phyloP scores from a whole-genome alignment of 2,329 filamentous ascomycete genomes.

The Aspergillus jensenii region DNA sequence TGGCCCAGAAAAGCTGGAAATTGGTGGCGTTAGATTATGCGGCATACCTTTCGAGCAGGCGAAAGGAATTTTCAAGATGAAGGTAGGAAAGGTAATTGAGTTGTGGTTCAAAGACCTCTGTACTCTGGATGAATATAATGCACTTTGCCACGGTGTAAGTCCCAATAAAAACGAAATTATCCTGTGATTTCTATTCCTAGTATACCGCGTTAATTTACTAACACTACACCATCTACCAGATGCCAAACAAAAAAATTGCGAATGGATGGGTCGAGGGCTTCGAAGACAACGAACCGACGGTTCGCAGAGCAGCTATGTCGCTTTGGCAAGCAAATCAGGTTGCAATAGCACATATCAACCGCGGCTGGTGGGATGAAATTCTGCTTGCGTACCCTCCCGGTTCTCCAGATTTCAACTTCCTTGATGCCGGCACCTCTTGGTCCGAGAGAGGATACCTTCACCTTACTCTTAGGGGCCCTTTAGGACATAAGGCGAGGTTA shows the following conservation, averaged over 20 bases:
- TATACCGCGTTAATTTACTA: background rate
- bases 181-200: background rate
- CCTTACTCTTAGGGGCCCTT: constrained; percentile 20
- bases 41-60: constrained; percentile 20
- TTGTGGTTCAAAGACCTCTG: constrained; percentile 37
- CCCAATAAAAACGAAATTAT: background rate
- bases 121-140: constrained; percentile 26
- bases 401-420: constrained; percentile 26
- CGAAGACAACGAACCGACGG: constrained; percentile 26
- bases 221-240: background rate
- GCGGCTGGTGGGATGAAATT: constrained; percentile 8
- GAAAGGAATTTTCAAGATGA: constrained; percentile 18
- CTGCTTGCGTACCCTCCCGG: constrained; percentile 31
- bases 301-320: constrained; percentile 28
- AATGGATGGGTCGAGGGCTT: constrained; percentile 38
- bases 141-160: constrained; percentile 29
- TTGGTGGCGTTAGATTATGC: constrained; percentile 33
- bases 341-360: constrained; percentile 29
- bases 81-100: constrained; percentile 16
- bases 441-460: constrained; percentile 17
- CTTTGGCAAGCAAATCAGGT: constrained; percentile 26
- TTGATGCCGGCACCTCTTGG: constrained; percentile 12
- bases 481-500: constrained; percentile 5
- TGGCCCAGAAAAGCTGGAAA: constrained; percentile 26
- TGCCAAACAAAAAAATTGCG: constrained; percentile 16